Evolutionary conservation across 371 early-diverging fungal genomes (phyloP), one percentile per base, ranked within the genome.

Genomic region (Rhizopus sp.): DNA sequence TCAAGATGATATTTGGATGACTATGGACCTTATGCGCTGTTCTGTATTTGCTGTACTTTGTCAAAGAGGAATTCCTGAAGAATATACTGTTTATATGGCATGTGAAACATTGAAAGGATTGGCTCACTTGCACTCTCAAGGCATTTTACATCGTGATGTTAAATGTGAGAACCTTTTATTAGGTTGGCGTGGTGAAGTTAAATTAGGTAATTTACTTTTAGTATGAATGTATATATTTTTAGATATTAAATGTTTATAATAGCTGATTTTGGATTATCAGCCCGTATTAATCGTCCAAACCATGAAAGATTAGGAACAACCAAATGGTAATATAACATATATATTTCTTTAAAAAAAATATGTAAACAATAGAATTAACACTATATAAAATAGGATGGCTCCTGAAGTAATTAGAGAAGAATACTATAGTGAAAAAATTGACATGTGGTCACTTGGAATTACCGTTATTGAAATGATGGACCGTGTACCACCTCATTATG

Each of bases 381-480:
- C n/a, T n/a, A n/a, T n/a, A n/a, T n/a, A n/a, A 32, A 49, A 39
- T 53, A 70, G 98, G 73, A 81, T 99, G 68, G 92, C 95, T 6
- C 94, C 91, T 51, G 96, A 96, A 78, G 94, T 99, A 85, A 91
- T 95, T 30, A 90, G 91, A 62, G 92, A 94, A 35, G 81, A 87
- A 54, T 87, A 84, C 50, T 94, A 99, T 75, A 85, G 84, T 53
- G 86, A 85, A 41, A 84, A 85, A 29, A 95, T 99, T 12, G 99
- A 99, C 72, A 76, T 98, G 68, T 99, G 99, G 99, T 92, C 96
- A 34, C 74, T 99, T 35, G 99, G 99, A n/a, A 93, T 99, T 33
- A 73, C 79, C 41, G 64, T 78, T 34, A 78, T 78, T 57, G 79
- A 78, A 64, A 78, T 78, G 79, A 78, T 78, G 79, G 79, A 78